Evolutionary conservation across 2,329 filamentous ascomycete species (phyloP).

Genomic region (Alternaria sp.): DNA sequence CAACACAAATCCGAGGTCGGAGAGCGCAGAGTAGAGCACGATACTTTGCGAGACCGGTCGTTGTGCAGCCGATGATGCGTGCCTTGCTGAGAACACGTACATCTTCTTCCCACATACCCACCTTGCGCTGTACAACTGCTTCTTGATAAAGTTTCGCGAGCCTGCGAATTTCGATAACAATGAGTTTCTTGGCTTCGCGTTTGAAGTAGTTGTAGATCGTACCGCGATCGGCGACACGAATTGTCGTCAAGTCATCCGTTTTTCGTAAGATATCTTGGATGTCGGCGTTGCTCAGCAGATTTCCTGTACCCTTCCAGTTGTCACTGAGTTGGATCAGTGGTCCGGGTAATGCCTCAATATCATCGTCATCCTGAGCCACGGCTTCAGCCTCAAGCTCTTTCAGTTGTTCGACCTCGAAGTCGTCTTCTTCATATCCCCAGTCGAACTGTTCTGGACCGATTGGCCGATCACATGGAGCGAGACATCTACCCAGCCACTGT

Average conservation of each 20-base stretch:
- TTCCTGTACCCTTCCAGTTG: conserved; percentile 48
- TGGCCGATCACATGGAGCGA: conserved; percentile 56
- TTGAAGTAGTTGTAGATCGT: conserved; percentile 74
- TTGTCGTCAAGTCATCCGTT: conserved; percentile 62
- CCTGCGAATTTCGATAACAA: conserved; percentile 59
- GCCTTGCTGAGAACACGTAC: conserved; percentile 56
- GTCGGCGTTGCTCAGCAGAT: conserved; percentile 36
- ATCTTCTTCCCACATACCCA: conserved; percentile 67
- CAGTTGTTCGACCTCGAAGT: conserved; percentile 68
- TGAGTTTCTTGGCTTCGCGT: conserved; percentile 59
- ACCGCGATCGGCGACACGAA: conserved; percentile 66
- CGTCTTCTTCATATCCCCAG: conserved; percentile 67
- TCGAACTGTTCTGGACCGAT: conserved; percentile 60
- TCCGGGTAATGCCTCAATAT: conserved; percentile 52
- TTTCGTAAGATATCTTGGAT: conserved; percentile 50
- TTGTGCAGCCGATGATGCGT: conserved; percentile 74
- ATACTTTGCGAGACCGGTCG: conserved; percentile 84
- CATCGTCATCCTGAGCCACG: conserved; percentile 62
- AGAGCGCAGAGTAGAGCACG: conserved; percentile 73
- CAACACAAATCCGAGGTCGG: conserved; percentile 72
- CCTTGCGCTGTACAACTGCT: conserved; percentile 63
- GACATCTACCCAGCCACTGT: conserved; percentile 66
- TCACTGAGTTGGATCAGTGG: conserved; percentile 47
- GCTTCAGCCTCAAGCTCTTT: conserved; percentile 69
- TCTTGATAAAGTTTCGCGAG: conserved; percentile 62